Evolutionary conservation across 2,329 filamentous ascomycete genomes (phyloP).

Genomic region (Hypoxylon sp.): DNA sequence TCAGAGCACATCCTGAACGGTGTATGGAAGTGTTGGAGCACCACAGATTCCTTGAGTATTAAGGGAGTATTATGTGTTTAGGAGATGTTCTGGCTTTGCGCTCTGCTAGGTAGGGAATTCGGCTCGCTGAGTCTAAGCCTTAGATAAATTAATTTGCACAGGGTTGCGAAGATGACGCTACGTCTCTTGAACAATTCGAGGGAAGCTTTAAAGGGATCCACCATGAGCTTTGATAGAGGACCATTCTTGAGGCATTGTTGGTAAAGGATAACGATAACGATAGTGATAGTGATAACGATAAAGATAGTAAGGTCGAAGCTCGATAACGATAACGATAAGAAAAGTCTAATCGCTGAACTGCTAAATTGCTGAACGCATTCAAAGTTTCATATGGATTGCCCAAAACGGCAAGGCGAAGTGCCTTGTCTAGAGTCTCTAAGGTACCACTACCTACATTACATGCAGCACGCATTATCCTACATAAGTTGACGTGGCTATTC

Average conservation of each 20-base stretch:
- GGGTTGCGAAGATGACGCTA: slow-evolving; percentile 22
- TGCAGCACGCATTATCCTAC: slow-evolving; percentile 36
- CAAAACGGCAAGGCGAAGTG: slow-evolving; percentile 41
- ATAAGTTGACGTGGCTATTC: slow-evolving; percentile 46
- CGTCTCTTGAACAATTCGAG: slow-evolving; percentile 20
- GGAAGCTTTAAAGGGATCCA: slow-evolving; percentile 26
- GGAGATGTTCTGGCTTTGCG: neutral
- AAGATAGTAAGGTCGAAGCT: neutral
- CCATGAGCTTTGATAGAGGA: slow-evolving; percentile 15
- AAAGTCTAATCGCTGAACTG: slow-evolving; percentile 5
- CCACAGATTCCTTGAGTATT: slow-evolving; percentile 18
- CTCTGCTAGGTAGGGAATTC: neutral
- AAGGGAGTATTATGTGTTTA: slow-evolving; percentile 10
- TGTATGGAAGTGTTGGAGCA: slow-evolving; percentile 14
- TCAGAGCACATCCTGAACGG: slow-evolving; percentile 38
- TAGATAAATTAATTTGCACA: slow-evolving; percentile 3
- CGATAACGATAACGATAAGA: slow-evolving; percentile 24
- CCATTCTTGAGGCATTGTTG: slow-evolving; percentile 8
- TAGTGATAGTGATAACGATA: slow-evolving; percentile 32
- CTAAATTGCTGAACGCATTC: neutral
- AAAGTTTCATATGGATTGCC: slow-evolving; percentile 38
- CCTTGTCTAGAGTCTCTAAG: slow-evolving; percentile 5
- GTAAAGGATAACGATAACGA: slow-evolving; percentile 26
- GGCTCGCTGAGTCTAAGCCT: slow-evolving; percentile 2
- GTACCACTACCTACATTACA: slow-evolving; percentile 32